Evolutionary conservation across 202 grass and related monocot species (phyloP).

Genomic region (Dendrocalamus latiflorus): DNA sequence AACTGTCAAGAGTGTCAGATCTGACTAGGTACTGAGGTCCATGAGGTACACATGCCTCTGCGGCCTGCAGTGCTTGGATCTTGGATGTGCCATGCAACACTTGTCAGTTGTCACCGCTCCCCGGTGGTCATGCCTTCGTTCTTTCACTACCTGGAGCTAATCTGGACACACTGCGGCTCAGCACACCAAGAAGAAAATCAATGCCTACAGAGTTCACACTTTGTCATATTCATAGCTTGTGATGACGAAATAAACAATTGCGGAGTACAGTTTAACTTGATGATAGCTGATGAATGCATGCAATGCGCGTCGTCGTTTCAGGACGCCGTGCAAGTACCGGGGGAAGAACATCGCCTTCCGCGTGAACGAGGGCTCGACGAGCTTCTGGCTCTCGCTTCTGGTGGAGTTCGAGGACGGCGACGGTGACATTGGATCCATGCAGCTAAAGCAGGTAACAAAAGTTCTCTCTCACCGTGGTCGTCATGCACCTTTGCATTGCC

Average conservation of each 20-base stretch:
- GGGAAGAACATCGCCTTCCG: constrained; percentile 86
- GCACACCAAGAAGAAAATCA: not conserved
- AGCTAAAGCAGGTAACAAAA: constrained; percentile 69
- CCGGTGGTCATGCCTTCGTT: not conserved
- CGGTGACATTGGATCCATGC: constrained; percentile 91
- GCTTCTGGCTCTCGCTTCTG: constrained; percentile 89
- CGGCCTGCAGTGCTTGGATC: constrained; percentile 9
- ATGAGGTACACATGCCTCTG: not conserved
- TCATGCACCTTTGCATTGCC: not conserved
- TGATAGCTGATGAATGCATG: not conserved
- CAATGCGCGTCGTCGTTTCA: constrained; percentile 25
- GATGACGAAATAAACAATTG: not conserved
- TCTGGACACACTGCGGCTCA: not conserved
- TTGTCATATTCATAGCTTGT: not conserved
- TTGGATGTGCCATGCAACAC: constrained; percentile 12
- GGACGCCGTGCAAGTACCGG: constrained; percentile 83
- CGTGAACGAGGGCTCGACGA: constrained; percentile 87
- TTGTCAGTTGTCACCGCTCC: not conserved
- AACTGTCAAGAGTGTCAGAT: constrained; percentile 10
- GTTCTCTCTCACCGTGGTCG: not conserved
- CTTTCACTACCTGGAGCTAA: not conserved
- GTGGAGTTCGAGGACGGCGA: constrained; percentile 93
- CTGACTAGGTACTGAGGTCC: not conserved
- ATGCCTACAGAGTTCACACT: not conserved
- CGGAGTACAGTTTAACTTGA: not conserved